Percentiles rank a stretch among this genome's conserved stretches.
Evolutionary conservation across 441 rosid species (phyloP).

Genomic region (Euphorbia schlechtendalii): DNA sequence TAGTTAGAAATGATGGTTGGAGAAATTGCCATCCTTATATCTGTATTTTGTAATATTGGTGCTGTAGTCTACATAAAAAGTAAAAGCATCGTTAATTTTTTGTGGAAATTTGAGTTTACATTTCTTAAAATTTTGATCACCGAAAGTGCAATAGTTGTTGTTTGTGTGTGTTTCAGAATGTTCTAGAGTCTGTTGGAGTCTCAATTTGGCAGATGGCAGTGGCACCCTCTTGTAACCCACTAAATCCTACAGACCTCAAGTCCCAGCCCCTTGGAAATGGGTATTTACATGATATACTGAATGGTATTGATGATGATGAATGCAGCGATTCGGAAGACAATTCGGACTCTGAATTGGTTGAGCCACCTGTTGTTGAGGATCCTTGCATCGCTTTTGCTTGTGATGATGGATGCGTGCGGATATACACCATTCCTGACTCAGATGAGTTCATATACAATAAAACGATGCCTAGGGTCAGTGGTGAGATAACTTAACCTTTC

Average conservation of each 20-base stretch:
- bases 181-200: constrained; percentile 63
- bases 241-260: constrained; percentile 24
- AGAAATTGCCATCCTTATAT: not conserved
- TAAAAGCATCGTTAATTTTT: not conserved
- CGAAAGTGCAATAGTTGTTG: not conserved
- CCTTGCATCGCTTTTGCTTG: constrained; percentile 63
- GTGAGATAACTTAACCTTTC: constrained; percentile 51
- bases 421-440: constrained; percentile 49
- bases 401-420: constrained; percentile 83
- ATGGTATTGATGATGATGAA: constrained; percentile 31
- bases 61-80: not conserved
- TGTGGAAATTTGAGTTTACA: not conserved
- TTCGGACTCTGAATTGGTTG: constrained; percentile 42
- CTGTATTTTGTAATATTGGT: not conserved
- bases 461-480: constrained; percentile 90
- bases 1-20: not conserved
- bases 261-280: constrained; percentile 45
- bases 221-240: constrained; percentile 32
- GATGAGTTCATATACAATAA: constrained; percentile 52
- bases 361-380: constrained; percentile 28
- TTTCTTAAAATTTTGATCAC: not conserved
- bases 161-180: constrained; percentile 45
- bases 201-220: constrained; percentile 95
- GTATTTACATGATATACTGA: constrained; percentile 29
- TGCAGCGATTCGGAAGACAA: constrained; percentile 55